Percentiles rank a stretch among this genome's conserved stretches.
These are phyloP conservation scores for Hibiscus mutabilis DNA, from an alignment of 345 rosid genomes.

Conservation along the genomic window DNA sequence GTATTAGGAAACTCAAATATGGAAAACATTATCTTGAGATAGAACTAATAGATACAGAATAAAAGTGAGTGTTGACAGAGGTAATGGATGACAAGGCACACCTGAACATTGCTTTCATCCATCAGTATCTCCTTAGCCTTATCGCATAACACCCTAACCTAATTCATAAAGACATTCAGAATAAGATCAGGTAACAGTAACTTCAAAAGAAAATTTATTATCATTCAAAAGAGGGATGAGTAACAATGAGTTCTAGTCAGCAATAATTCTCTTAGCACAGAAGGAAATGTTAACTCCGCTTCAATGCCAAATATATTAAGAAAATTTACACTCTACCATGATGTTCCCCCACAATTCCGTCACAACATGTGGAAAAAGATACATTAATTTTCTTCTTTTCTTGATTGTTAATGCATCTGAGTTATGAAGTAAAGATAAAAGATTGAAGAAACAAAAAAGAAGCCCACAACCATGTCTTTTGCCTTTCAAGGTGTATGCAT, in stretches of 20 bases:
- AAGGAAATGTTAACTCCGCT: background rate
- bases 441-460: background rate
- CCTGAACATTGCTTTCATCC: conserved; percentile 83
- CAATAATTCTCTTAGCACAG: background rate
- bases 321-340: background rate
- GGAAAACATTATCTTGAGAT: background rate
- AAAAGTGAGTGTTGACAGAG: background rate
- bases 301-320: background rate
- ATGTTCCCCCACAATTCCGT: too few species aligned
- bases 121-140: conserved; percentile 72
- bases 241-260: background rate
- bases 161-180: background rate
- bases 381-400: too few species aligned
- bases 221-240: background rate
- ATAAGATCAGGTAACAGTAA: background rate
- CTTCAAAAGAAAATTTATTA: background rate
- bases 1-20: background rate
- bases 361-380: too few species aligned
- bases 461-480: too few species aligned
- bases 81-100: conserved; percentile 7
- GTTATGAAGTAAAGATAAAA: background rate
- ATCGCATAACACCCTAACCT: conserved; percentile 64
- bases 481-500: too few species aligned
- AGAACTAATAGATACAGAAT: background rate
- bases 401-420: background rate